Evolutionary conservation across 441 rosid species (phyloP).

Genomic region (Manihot esculenta): DNA sequence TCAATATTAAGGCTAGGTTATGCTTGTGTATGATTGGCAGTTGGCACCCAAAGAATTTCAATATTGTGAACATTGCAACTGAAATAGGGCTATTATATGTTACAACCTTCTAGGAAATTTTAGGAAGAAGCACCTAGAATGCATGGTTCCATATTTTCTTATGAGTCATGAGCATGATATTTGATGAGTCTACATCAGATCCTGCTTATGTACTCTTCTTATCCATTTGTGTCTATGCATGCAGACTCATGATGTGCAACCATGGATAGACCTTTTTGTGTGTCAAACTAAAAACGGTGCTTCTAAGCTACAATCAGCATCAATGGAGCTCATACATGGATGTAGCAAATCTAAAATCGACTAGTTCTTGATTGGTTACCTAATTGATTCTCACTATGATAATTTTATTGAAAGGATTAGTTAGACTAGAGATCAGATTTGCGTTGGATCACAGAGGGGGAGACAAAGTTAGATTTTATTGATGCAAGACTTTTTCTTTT

Average conservation of each 20-base stretch:
- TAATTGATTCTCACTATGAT: neutral
- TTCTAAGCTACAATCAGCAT: neutral
- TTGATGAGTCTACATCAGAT: neutral
- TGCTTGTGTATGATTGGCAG: too few species aligned
- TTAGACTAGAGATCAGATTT: too few species aligned
- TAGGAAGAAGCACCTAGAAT: neutral
- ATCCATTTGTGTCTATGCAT: neutral
- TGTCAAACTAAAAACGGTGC: neutral
- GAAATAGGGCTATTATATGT: too few species aligned
- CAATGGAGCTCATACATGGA: neutral
- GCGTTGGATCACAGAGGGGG: neutral
- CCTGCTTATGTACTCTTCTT: neutral
- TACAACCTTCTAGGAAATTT: too few species aligned
- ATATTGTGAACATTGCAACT: too few species aligned
- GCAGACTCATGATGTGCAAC: neutral
- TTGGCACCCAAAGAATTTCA: too few species aligned
- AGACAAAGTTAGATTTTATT: neutral
- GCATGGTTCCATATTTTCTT: neutral
- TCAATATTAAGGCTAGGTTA: too few species aligned
- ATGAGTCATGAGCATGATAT: neutral
- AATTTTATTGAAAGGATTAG: constrained; percentile 1
- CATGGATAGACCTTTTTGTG: neutral
- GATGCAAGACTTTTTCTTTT: neutral
- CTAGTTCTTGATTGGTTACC: neutral
- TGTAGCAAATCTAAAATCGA: neutral